Base-by-base conservation (phyloP, 495 filamentous ascomycete species). In the Neurospora sublineolata region DNA sequence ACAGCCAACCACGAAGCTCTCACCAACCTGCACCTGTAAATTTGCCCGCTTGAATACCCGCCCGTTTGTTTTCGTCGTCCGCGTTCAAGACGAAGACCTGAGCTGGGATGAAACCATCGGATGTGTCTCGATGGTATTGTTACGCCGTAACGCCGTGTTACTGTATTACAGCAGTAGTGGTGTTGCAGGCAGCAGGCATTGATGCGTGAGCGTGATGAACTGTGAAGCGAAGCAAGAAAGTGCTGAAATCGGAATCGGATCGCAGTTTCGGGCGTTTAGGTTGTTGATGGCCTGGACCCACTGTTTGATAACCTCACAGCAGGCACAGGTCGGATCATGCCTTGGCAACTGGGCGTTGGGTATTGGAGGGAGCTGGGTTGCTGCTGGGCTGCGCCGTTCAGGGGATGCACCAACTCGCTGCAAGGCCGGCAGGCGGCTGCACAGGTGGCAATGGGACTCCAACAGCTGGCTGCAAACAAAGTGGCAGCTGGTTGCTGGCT, bases 401-500 rank as follows among this genome's bases (percentile, higher is more conserved):
- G 52, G 52, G 42, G 14, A 30, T 60, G 52, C 12, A 64, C 52
- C 46, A 14, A 33, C 23, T 60, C 42, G 20, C 44, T 44, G 41
- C 52, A 60, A 33, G 52, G 12, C 52, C 27, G 52, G 12, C 27
- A 64, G 23, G 52, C 52, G 6, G 23, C 52, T 30, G 2, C 8
- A 0, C 52, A 64, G 52, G 12, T 64, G 52, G 27, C 52, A 64
- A 1, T 0, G 7, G 11, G 20, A 3, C 10, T 14, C 1, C 0
- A 7, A 7, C 46, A 58, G 46, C 1, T 36, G 14, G 14, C 14
- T 0, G 6, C 52, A 14, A 60, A 9, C 27, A 0, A 4, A 1
- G 0, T 0, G 2, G 0, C 52, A 60, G 11, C 27, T 33, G 27
- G 0, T 0, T 3, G 1, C 7, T n/a, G 18, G 2, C 8, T 0